Base-by-base conservation (phyloP, 352 stramenopile species). In the Phytophthora sansomeana region DNA sequence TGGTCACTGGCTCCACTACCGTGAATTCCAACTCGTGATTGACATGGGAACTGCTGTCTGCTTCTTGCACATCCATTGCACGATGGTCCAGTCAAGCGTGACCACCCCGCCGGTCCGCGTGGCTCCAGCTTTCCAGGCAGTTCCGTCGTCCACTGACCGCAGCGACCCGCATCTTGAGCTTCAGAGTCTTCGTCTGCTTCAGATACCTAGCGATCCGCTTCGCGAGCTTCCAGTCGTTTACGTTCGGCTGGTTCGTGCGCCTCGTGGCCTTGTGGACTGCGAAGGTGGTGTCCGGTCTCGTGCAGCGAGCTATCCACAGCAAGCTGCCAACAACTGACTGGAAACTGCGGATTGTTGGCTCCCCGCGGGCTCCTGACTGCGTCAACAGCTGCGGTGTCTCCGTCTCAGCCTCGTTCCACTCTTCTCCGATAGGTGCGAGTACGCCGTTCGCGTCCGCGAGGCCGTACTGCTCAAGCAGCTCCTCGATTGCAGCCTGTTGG, bases 311-410 rank as follows among this genome's bases (percentile, higher is more conserved):
- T 9, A 72, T 33, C 63, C 71, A 83, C 0, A 78, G 44, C 10
- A 80, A 43, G 9, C 46, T 77, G 0, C 72, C 61, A 6, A 77
- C 57, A 6, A 83, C 43, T 3, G 69, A 78, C 58, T 78, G 64
- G 42, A 78, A 76, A 21, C 8, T 62, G 14, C 44, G 50, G 3
- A 71, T 43, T 0, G 57, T 75, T 8, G 64, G 73, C 5, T 46
- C 48, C 1, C 33, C 46, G 0, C 47, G 48, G 4, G 7, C 9
- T 44, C 30, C 16, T 61, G 51, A n/a, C n/a, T n/a, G n/a, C n/a
- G n/a, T n/a, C n/a, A n/a, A n/a, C 26, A 42, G 35, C 28, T n/a
- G 39, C 8, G 3, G 11, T 7, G 8, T 26, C 4, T 28, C 11
- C 28, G 29, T 26, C 9, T 58, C 24, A 3, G 26, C 29, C 16